Evolutionary conservation across 2,329 filamentous ascomycete genomes (phyloP), one percentile per base, ranked within the genome.

Genomic region (Colletotrichum abscissum): DNA sequence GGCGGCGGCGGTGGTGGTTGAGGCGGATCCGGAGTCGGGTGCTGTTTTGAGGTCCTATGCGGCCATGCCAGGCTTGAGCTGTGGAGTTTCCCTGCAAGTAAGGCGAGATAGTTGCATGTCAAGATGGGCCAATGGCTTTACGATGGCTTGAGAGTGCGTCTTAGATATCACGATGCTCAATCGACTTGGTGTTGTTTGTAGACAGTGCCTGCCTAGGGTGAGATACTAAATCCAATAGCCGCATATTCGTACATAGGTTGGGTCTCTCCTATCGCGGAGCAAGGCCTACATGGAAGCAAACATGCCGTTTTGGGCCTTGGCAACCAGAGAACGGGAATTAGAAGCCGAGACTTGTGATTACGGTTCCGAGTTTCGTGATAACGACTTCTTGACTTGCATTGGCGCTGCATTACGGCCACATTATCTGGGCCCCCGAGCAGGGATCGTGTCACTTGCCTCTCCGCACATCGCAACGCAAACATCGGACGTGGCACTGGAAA

Each of bases 101-200:
- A 64, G 65, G 52, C 59, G 42, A 64, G 68, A 62, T 46, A 52
- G 52, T 26, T 55, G 58, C 59, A 57, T 58, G 30, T 57, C 9
- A 33, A 59, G 38, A 64, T 69, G 69, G 66, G 59, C 66, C 35
- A 59, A 59, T 35, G 59, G 58, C 52, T 49, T 30, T 19, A 19
- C 16, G 38, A 52, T 6, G 55, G 56, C 33, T 6, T 49, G 49
- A 33, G 9, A 8, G 46, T n/a, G 12, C 30, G 30, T 26, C 19
- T 6, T n/a, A 35, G 46, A 33, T 38, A 22, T 22, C 42, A 19
- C 1, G 19, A 49, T 49, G 42, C 42, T 49, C 19, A 11, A 22
- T 11, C 42, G 42, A n/a, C 42, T n/a, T n/a, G 19, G 42, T 49
- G 33, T 35, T 12, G 33, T 12, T 12, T 11, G 33, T 35, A 35